These are phyloP conservation scores for Xylogone sp. DNA, from an alignment of 2,329 filamentous ascomycete genomes.

Conservation along the genomic window DNA sequence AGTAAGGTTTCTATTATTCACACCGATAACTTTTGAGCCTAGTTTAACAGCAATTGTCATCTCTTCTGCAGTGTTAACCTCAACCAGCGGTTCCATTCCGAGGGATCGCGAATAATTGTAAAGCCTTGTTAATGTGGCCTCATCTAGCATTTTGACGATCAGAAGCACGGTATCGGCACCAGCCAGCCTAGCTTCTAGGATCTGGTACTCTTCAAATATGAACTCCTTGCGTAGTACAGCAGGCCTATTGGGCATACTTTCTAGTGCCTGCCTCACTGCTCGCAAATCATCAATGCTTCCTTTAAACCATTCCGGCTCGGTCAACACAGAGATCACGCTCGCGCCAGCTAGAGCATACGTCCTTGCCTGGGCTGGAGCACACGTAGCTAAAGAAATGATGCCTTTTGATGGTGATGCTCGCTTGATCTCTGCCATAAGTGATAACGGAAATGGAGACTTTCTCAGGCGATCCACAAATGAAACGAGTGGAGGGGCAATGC, in stretches of 20 bases:
- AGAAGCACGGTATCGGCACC: constrained; percentile 92
- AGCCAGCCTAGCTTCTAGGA: constrained; percentile 86
- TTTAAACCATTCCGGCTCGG: constrained; percentile 99
- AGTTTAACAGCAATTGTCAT: constrained; percentile 85
- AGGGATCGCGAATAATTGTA: constrained; percentile 87
- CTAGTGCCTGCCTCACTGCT: constrained; percentile 81
- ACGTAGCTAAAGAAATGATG: constrained; percentile 81
- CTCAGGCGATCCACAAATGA: constrained; percentile 75
- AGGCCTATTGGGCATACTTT: constrained; percentile 86
- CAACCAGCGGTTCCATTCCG: constrained; percentile 96
- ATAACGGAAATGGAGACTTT: constrained; percentile 81
- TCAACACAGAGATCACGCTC: constrained; percentile 97
- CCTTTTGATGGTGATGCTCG: constrained; percentile 95
- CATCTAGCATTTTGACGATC: constrained; percentile 96
- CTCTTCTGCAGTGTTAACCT: constrained; percentile 92
- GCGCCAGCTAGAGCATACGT: constrained; percentile 92
- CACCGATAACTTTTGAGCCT: constrained; percentile 87
- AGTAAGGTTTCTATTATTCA: constrained; percentile 95
- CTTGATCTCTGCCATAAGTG: constrained; percentile 96
- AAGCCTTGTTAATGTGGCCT: constrained; percentile 66
- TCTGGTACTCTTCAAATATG: constrained; percentile 97
- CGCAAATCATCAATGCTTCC: constrained; percentile 92
- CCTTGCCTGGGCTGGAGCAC: constrained; percentile 83
- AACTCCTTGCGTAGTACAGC: constrained; percentile 95
- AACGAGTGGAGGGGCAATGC: constrained; percentile 79